Base-by-base conservation (phyloP, 2,329 filamentous ascomycete species). In the Cyphellophora attinorum region DNA sequence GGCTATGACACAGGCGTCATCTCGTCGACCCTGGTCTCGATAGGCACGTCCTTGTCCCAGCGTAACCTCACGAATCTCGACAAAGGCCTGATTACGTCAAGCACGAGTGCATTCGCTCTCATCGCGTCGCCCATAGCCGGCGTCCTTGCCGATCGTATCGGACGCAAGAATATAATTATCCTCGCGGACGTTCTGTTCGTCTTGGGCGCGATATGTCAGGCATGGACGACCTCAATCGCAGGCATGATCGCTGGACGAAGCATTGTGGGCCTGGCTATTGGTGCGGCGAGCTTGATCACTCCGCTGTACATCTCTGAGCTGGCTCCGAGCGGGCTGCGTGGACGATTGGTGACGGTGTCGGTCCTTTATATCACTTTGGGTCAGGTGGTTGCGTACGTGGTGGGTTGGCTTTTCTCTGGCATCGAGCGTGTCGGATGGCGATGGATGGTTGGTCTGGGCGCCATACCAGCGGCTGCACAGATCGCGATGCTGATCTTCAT, bases 241-340 rank as follows among this genome's bases (percentile, higher is more conserved):
- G 57, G 56, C 3, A 67, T 67, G 63, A 60, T 67, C 29, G 23
- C 55, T 19, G 64, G 64, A 3, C 55, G 64, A 28, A 64, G 61
- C 40, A 49, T 66, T 42, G 60, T 68, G 33, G 64, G 64, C 11
- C 48, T 68, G 35, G 64, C 63, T 3, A 59, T 68, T 42, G 64
- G 64, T 12, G 54, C 55, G 31, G 62, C 64, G 16, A 85, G 79
- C 52, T 82, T 93, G 48, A 82, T 93, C 3, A 80, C 85, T 18
- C 88, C 88, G 29, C 58, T 95, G 48, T 93, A 93, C 59, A 89
- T 95, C 40, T 80, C 82, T 6, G 89, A 96, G 58, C 65, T 94
- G 10, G 78, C 84, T 3, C 88, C 89, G 0, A 75, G 83, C 2
- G 68, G 75, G 14, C 75, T 82, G 41, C 68, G 89, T 35, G 89